Base-by-base conservation (phyloP, 495 filamentous ascomycete species). In the Trichoderma orchidacearum region DNA sequence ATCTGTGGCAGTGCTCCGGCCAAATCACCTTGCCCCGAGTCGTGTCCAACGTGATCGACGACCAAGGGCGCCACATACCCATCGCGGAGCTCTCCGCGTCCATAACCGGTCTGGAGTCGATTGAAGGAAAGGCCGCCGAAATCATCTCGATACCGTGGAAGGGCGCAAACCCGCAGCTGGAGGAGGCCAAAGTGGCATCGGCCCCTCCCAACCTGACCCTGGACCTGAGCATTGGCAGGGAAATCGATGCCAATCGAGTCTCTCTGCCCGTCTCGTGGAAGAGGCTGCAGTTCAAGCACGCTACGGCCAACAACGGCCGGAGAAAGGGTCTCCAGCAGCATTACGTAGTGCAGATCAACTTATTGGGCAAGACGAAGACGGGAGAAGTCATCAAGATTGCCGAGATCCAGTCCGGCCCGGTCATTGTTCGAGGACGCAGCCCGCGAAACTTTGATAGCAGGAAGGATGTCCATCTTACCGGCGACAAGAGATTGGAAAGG, bases 131-230 rank as follows among this genome's bases (percentile, higher is more conserved):
- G 59, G 65, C 83, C 0, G 89, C 92, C 18, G 92, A 94, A 72
- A 89, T 96, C 56, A 95, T 96, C 35, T 87, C 84, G 3, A 90
- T 96, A 29, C 90, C 90, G 0, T 96, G 90, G 89, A 93, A 95
- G 71, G 90, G 88, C 15, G 83, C 82, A 3, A 83, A 83, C 30
- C 67, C 70, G 2, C 79, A 79, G 32, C 59, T 36, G 0, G 75
- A 79, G 31, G 73, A 78, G 28, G 68, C 66, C 27, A 80, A 75
- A 65, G 69, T 72, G 34, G 69, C 71, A 34, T 69, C 70, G 21
- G 71, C 76, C 3, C 77, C 82, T 51, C 69, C 77, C 0, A 70
- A 71, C 30, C 82, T 90, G 51, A 81, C 85, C 0, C 66, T 96
- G 12, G 90, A 95, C 63, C 76, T 92, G 62, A 74, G 71, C 30